Base-by-base conservation (phyloP, 2,329 filamentous ascomycete genomes). In the Gliomastix tumulicola region DNA sequence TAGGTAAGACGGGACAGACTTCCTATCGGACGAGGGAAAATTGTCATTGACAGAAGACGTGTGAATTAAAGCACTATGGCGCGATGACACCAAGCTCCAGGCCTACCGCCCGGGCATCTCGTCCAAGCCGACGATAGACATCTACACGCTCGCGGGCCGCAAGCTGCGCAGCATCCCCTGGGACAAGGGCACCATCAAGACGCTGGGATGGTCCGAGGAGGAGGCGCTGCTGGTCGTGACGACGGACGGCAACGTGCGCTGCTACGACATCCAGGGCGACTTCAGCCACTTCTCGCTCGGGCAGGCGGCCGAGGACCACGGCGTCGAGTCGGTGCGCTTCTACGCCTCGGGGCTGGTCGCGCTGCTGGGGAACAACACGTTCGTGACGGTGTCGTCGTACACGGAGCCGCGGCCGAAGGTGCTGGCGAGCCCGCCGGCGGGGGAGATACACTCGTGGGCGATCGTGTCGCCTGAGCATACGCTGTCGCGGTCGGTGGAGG, bases 241-340 rank as follows among this genome's bases (percentile, higher is more conserved):
- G 9, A 77, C 84, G 36, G 90, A 98, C 53, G 92, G 92, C 18
- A 90, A 81, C 2, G 90, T 97, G 30, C 76, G 89, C 41, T 92
- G 88, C 58, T 96, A 88, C 56, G 86, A 92, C 52, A 66, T 98
- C n/a, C 85, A 95, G 57, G 87, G 84, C 43, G 90, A 97, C 55
- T 98, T 98, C 55, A 87, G 83, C 13, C 89, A 94, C 40, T 98
- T 97, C 59, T 89, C 86, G 2, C 69, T 98, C 0, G 92, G 90
- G 37, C 83, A 94, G 59, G 86, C 86, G 18, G 82, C 89, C 18
- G 92, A 97, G 50, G 86, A 94, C 46, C 79, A 83, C 51, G 85
- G 90, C 19, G 89, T 98, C 16, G 72, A 80, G 47, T 82, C 82
- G n/a, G 30, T 9, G 23, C 67, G 64, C 11, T 98, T 98, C 65